These are phyloP conservation scores for Candida manassasensis DNA, from an alignment of 805 yeast species.

Conservation along the genomic window DNA sequence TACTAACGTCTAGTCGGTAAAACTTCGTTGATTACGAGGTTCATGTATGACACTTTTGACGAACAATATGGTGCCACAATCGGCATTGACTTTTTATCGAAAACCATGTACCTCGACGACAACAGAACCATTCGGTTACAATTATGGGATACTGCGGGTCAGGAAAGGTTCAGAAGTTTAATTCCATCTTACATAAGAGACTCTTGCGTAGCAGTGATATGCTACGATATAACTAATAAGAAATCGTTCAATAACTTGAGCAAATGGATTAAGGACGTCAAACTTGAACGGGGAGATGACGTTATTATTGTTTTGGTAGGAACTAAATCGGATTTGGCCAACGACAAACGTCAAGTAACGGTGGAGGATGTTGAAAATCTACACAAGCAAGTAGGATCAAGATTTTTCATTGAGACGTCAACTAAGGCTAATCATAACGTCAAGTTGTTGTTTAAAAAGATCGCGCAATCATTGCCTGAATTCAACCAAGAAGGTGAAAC, in stretches of 20 bases:
- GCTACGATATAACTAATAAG: constrained; percentile 86
- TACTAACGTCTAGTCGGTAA: constrained; percentile 61
- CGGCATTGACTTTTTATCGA: constrained; percentile 92
- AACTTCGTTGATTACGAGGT: constrained; percentile 92
- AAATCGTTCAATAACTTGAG: constrained; percentile 79
- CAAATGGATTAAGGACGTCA: constrained; percentile 94
- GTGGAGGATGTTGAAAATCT: constrained; percentile 79
- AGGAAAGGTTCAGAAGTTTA: constrained; percentile 89
- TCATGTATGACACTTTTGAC: constrained; percentile 97
- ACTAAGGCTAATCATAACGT: constrained; percentile 95
- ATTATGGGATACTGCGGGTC: constrained; percentile 98
- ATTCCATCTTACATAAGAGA: constrained; percentile 96
- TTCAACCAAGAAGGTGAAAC: constrained; percentile 29
- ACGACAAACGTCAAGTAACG: constrained; percentile 76
- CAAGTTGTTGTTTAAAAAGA: constrained; percentile 79
- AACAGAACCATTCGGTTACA: constrained; percentile 86
- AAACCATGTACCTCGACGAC: constrained; percentile 93
- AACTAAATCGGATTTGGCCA: constrained; percentile 72
- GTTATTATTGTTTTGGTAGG: constrained; percentile 90
- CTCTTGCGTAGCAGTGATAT: constrained; percentile 94
- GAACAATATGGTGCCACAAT: constrained; percentile 95
- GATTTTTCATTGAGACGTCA: constrained; percentile 85
- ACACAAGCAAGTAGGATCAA: constrained; percentile 67
- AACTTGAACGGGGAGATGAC: constrained; percentile 85
- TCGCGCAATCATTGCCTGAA: constrained; percentile 89